Evolutionary conservation across 352 stramenopile species (phyloP), one percentile per base, ranked within the genome.

Genomic region (Phytophthora constricta): DNA sequence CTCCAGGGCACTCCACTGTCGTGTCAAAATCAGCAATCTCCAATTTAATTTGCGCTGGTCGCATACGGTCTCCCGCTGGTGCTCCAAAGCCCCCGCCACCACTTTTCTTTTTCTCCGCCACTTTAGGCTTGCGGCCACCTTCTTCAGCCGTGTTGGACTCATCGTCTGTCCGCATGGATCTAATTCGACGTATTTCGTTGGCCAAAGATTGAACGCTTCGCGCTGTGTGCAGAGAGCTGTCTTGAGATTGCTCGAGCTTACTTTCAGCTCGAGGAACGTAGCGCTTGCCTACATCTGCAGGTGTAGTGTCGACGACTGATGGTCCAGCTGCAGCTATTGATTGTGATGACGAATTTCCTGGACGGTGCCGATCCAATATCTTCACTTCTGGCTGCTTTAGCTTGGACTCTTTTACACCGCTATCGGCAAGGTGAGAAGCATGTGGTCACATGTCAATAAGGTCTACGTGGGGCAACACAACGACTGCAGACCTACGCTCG

Each of bases 131-230:
- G 5, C 62, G 57, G 33, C 33, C 22, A 20, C 39, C 43, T 23
- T 87, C 77, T 19, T 86, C 68, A 2, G 62, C 58, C 26, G 55
- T 19, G 33, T 49, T 34, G 26, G 28, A 20, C 34, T 67, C 61
- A 0, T 66, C 57, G 19, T 91, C 84, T 0, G 34, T 73, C 4
- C 79, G 72, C 58, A 88, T 72, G 1, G 86, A 95, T 25, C 84
- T 74, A 42, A 95, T 91, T 14, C 84, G 82, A 0, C 86, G 69
- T 42, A 95, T 93, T 52, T 95, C 86, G 65, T 91, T 91, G 20
- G 86, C 86, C 16, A 95, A 62, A 16, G 84, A 91, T 62, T 95
- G 84, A 23, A 95, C 86, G 25, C 84, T 95, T n/a, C 80, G 74
- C 14, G 91, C 79, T 59, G 84, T 82, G 53, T 90, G 81, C 10